Percentiles rank a stretch among this genome's conserved stretches.
phyloP scores from a whole-genome alignment of 202 grass and related monocot species.

The Saccharum hybrid region DNA sequence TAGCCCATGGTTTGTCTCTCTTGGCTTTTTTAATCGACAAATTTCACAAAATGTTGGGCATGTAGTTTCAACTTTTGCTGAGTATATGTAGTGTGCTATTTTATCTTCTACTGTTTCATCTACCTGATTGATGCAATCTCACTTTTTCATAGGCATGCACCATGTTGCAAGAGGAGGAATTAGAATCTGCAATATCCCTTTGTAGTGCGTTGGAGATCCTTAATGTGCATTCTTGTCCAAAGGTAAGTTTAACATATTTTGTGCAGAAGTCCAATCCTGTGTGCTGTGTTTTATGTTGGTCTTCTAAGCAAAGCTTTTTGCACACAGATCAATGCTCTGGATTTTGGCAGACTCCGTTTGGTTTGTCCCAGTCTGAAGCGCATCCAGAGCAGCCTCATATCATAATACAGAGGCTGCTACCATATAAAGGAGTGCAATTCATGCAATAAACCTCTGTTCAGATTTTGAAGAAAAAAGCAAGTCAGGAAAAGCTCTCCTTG shows the following conservation, averaged over 20 bases:
- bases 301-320: conserved; percentile 15
- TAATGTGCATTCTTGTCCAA: conserved; percentile 82
- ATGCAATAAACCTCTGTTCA: conserved; percentile 7
- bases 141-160: conserved; percentile 70
- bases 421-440: conserved; percentile 22
- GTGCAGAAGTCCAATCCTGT: conserved; percentile 6
- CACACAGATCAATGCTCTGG: conserved; percentile 58
- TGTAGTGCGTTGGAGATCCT: conserved; percentile 81
- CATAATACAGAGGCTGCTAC: conserved; percentile 38
- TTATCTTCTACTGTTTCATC: background rate
- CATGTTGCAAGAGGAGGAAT: conserved; percentile 86
- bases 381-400: conserved; percentile 61
- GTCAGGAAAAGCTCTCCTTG: conserved; percentile 19
- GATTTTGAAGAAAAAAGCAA: conserved; percentile 16
- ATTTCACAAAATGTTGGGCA: background rate
- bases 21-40: background rate
- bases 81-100: background rate
- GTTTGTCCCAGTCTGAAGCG: conserved; percentile 79
- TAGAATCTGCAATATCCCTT: conserved; percentile 77
- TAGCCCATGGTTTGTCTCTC: background rate
- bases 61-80: background rate
- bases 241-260: conserved; percentile 39
- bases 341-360: conserved; percentile 67
- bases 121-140: conserved; percentile 27
- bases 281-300: background rate